These are phyloP conservation scores for Penicillium occitanis DNA, from an alignment of 2,329 filamentous ascomycete species.

Conservation along the genomic window DNA sequence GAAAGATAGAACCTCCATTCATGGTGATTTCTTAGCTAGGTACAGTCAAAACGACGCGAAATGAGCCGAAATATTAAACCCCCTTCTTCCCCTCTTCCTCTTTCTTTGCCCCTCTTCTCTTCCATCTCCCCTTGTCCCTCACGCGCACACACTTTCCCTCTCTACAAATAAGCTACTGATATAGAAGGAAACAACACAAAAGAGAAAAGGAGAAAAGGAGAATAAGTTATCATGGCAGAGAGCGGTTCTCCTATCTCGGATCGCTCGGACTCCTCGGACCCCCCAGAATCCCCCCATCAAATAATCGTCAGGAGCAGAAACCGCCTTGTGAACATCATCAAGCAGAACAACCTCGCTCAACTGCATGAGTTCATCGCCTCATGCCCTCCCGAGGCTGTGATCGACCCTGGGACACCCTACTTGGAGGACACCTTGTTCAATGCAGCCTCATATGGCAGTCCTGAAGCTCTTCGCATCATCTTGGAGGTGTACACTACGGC, in stretches of 20 bases:
- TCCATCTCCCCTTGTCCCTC: not conserved
- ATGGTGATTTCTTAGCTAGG: too few species aligned
- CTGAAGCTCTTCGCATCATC: not conserved
- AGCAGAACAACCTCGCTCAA: not conserved
- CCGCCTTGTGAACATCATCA: not conserved
- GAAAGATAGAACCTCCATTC: too few species aligned
- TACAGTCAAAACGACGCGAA: too few species aligned
- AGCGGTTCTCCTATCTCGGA: not conserved
- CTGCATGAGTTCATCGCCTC: not conserved
- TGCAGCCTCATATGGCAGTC: conserved; percentile 1
- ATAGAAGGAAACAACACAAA: not conserved
- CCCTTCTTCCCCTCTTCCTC: too few species aligned
- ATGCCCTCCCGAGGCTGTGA: not conserved
- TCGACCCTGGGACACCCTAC: not conserved
- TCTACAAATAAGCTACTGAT: not conserved
- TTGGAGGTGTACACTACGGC: not conserved
- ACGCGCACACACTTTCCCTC: not conserved
- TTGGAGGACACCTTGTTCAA: not conserved
- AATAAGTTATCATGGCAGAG: not conserved
- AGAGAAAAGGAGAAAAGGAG: not conserved
- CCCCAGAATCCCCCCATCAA: not conserved
- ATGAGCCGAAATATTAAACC: too few species aligned
- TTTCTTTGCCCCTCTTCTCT: too few species aligned
- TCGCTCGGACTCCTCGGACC: not conserved
- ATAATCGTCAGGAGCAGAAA: not conserved